Evolutionary conservation across 2,329 filamentous ascomycete species (phyloP), one percentile per base, ranked within the genome.

Genomic region (Sporothrix brunneoviolacea): DNA sequence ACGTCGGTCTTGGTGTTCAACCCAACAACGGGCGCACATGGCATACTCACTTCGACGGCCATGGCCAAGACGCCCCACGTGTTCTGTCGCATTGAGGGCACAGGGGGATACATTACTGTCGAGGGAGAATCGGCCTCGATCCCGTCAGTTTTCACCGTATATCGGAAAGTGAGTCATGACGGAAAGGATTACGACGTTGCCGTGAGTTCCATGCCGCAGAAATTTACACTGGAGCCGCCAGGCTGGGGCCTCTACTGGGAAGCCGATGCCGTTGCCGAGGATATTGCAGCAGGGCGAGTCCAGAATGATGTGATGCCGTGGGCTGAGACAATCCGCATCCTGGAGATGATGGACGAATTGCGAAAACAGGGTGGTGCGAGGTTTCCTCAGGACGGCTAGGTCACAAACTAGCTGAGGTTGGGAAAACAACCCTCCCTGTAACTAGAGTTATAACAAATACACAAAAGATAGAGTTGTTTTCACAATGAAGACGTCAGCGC

Each of bases 271-370:
- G 67, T 68, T 5, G 72, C 72, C 0, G 41, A 64, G 5, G 68
- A 72, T 53, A 62, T 74, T 36, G 61, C 62, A 2, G 64, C 64
- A 4, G 68, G 67, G 0, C 64, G 58, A 42, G 61, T 58, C 6
- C 60, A 74, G 55, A 73, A 65, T 47, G 58, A 58, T 0, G 60
- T 67, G 3, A 71, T 76, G 67, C 70, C 72, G 0, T 73, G 68
- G 68, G 58, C 62, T 0, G 72, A 75, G 60, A 75, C 72, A 0
- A 49, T 76, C 10, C 63, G 68, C 0, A 64, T 75, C 0, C 62
- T 76, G 64, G 66, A 68, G 49, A 64, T 75, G 16, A 64, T 76
- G 67, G 74, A 77, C 52, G 68, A 73, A 51, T 64, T 73, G 8
- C 59, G 73, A 33, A 57, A 55, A 8, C 64, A 67, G n/a, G 64